Conservation (phyloP, 164 flowering plant species). For the Aristolochia californica region DNA sequence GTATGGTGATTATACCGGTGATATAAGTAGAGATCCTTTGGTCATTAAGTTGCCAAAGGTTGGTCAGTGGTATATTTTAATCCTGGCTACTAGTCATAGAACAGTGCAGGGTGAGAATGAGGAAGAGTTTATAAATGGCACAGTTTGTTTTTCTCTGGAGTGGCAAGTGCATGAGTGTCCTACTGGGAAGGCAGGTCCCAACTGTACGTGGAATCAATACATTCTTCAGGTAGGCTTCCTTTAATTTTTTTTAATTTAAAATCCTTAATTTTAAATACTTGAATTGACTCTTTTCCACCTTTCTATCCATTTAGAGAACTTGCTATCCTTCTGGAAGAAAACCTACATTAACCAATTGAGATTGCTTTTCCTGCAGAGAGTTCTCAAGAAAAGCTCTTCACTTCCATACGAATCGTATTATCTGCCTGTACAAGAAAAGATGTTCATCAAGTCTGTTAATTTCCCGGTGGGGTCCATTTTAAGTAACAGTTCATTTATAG, state of each 20-base stretch:
- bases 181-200: constrained; percentile 55
- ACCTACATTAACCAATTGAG: neutral
- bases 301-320: neutral
- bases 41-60: constrained; percentile 43
- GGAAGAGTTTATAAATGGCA: constrained; percentile 7
- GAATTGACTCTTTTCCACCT: neutral
- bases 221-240: constrained; percentile 57
- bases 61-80: constrained; percentile 71
- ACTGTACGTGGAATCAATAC: constrained; percentile 48
- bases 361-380: constrained; percentile 53
- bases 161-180: constrained; percentile 62
- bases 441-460: constrained; percentile 24
- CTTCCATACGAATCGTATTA: constrained; percentile 55
- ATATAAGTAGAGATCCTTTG: constrained; percentile 36
- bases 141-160: constrained; percentile 62
- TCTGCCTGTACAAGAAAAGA: constrained; percentile 39
- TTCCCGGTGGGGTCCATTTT: constrained; percentile 62
- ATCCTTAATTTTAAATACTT: neutral
- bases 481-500: constrained; percentile 41
- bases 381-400: constrained; percentile 34
- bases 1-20: constrained; percentile 45
- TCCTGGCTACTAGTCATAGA: constrained; percentile 30
- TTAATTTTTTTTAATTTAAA: neutral
- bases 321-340: neutral
- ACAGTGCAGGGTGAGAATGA: constrained; percentile 16